Evolutionary conservation across 176 grass and related monocot genomes (phyloP).

Genomic region (Eleusine indica): DNA sequence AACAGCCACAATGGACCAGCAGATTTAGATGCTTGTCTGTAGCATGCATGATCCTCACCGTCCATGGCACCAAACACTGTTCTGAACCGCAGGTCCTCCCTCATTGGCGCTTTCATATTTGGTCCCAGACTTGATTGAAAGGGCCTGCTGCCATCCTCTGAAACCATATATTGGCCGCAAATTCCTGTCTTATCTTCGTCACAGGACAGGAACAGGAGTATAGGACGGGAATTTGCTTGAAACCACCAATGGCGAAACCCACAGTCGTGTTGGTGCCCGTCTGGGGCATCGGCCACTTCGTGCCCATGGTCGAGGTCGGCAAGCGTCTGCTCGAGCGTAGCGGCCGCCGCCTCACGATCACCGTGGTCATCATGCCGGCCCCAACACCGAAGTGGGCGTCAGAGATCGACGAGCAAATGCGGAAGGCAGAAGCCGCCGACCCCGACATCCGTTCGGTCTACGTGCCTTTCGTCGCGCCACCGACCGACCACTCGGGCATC

Average conservation of each 20-base stretch:
- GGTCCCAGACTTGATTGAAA: no score
- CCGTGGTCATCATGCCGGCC: conserved; percentile 29
- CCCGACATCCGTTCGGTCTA: conserved; percentile 24
- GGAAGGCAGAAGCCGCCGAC: background rate
- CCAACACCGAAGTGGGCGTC: background rate
- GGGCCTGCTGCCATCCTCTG: no score
- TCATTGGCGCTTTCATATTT: no score
- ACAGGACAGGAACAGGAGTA: no score
- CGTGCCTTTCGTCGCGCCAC: conserved; percentile 24
- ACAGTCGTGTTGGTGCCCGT: conserved; percentile 31
- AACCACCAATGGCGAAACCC: background rate
- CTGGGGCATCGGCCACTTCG: conserved; percentile 37
- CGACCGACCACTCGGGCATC: background rate
- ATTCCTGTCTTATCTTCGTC: no score
- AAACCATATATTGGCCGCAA: no score
- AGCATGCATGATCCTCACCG: no score
- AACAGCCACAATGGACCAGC: no score
- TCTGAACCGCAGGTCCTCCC: no score
- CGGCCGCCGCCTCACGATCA: background rate
- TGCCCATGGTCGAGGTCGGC: conserved; percentile 24
- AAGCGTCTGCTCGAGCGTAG: conserved; percentile 22
- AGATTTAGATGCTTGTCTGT: no score
- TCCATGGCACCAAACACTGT: no score
- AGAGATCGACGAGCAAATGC: conserved; percentile 8
- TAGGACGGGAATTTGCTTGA: background rate